Evolutionary conservation across 352 stramenopile genomes (phyloP).

Genomic region (Elongisporangium undulatum): DNA sequence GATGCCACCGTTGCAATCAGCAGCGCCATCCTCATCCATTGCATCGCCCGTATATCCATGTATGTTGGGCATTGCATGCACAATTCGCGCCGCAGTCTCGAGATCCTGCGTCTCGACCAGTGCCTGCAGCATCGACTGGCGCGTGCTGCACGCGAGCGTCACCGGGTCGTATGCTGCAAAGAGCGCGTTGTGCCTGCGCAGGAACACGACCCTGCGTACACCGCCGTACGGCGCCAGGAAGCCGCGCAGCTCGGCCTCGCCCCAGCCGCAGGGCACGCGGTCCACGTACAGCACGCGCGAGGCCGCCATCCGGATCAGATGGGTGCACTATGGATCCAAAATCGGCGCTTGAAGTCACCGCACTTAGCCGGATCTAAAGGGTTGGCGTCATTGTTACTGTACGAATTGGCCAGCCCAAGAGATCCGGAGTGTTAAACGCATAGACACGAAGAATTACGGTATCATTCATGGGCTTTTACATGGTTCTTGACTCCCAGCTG

Average conservation of each 20-base stretch:
- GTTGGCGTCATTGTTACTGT: not conserved
- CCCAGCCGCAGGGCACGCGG: conserved; percentile 39
- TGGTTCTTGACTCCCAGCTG: not conserved
- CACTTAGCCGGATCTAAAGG: not conserved
- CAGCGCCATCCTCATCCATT: not conserved
- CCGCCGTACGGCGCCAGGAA: conserved; percentile 20
- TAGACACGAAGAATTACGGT: not conserved
- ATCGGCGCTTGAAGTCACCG: not conserved
- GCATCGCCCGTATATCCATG: conserved; percentile 2
- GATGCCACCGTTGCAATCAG: conserved; percentile 9
- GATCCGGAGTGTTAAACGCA: not conserved
- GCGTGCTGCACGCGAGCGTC: conserved; percentile 21
- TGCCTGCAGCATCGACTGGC: conserved; percentile 35
- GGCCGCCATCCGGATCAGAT: conserved; percentile 8
- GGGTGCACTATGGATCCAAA: not conserved
- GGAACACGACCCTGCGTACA: conserved; percentile 34
- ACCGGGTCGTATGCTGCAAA: conserved; percentile 32
- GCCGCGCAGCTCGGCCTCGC: conserved; percentile 25
- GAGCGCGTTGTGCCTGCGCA: conserved; percentile 51
- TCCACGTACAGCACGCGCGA: conserved; percentile 59
- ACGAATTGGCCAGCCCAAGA: not conserved
- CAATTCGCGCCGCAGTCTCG: conserved; percentile 19
- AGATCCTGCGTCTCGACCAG: conserved; percentile 37
- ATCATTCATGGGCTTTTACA: not conserved
- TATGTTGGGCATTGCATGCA: conserved; percentile 20